Conservation (phyloP, 129 eudicot genomes). For the Arctium minus region DNA sequence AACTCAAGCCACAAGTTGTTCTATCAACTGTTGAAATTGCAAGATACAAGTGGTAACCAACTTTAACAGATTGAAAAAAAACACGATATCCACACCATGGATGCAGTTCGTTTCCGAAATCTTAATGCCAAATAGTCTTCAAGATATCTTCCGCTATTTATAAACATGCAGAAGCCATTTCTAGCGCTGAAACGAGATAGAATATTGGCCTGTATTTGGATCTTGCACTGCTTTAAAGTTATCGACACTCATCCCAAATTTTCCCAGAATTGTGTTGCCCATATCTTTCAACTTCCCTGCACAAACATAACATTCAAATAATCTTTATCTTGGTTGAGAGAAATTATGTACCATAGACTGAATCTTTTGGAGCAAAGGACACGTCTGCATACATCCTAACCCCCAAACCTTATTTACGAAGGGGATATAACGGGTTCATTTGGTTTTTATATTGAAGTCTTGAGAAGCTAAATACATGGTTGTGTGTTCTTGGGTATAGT, state of each 20-base stretch:
- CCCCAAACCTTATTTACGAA: too few species aligned
- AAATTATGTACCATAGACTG: neutral
- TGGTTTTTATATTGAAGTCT: too few species aligned
- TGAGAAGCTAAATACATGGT: too few species aligned
- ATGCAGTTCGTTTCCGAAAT: neutral
- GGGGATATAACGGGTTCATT: too few species aligned
- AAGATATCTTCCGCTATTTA: neutral
- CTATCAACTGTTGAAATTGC: neutral
- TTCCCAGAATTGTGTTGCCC: constrained; percentile 79
- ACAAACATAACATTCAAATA: neutral
- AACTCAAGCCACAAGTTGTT: neutral
- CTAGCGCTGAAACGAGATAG: constrained; percentile 66
- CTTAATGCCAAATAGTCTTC: neutral
- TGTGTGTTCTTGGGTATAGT: too few species aligned
- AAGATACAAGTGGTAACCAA: neutral
- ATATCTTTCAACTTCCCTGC: constrained; percentile 78
- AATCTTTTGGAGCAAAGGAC: too few species aligned
- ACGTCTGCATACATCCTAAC: too few species aligned
- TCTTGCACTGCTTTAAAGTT: constrained; percentile 89
- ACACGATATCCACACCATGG: neutral
- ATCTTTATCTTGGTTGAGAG: neutral
- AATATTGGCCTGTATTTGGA: constrained; percentile 85
- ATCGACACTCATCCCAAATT: constrained; percentile 87
- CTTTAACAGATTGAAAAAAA: neutral
- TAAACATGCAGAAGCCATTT: constrained; percentile 1